These are phyloP conservation scores for Backusella mclennaniae DNA, from an alignment of 192 early-diverging fungal genomes.

Conservation along the genomic window DNA sequence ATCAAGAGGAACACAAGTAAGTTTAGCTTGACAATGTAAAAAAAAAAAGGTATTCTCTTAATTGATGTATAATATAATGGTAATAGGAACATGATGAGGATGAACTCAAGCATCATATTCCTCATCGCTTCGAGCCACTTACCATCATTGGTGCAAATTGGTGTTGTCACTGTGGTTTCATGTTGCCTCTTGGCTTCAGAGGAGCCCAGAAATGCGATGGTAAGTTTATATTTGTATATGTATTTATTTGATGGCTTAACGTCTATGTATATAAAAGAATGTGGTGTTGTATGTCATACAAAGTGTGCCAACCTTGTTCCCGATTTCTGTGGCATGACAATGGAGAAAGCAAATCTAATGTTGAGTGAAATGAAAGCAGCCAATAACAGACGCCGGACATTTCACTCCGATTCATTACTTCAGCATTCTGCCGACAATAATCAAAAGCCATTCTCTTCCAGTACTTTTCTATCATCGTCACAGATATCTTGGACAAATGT, in stretches of 20 bases:
- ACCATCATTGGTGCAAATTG: slow-evolving; percentile 87
- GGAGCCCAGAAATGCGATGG: slow-evolving; percentile 52
- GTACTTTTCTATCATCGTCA: not conserved
- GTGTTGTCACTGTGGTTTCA: slow-evolving; percentile 97
- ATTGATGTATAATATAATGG: not conserved
- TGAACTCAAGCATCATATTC: slow-evolving; percentile 88
- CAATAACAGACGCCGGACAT: slow-evolving; percentile 23
- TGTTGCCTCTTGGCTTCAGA: slow-evolving; percentile 84
- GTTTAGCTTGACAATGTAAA: not conserved
- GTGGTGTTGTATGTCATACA: slow-evolving; percentile 75
- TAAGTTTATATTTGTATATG: slow-evolving; percentile 18
- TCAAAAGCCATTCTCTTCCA: slow-evolving; percentile 7
- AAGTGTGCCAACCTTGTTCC: slow-evolving; percentile 85
- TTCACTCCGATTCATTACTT: slow-evolving; percentile 1
- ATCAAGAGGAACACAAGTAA: slow-evolving; percentile 27
- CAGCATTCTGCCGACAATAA: not conserved
- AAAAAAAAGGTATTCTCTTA: not conserved
- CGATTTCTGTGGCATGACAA: slow-evolving; percentile 88
- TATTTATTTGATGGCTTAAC: not conserved
- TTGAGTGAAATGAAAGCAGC: slow-evolving; percentile 75
- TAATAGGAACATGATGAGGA: slow-evolving; percentile 57
- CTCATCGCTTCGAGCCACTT: slow-evolving; percentile 88
- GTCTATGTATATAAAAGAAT: slow-evolving; percentile 55
- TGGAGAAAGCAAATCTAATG: slow-evolving; percentile 85
- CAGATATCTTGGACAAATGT: not conserved